phyloP scores from a whole-genome alignment of 495 filamentous ascomycete genomes.

The Astrothelium subdiscretum region DNA sequence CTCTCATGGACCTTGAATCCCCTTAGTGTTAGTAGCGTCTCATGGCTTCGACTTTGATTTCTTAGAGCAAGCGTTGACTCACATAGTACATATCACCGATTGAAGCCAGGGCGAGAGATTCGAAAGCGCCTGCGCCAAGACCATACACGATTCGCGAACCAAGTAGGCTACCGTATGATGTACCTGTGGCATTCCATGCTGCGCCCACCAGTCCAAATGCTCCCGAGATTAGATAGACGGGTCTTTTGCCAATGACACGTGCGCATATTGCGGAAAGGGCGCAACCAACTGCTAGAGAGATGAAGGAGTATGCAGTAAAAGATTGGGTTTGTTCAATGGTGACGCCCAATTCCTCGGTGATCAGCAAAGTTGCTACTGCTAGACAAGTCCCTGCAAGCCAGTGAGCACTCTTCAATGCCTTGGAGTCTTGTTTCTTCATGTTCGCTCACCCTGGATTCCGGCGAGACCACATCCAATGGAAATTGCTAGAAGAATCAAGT shows the following conservation, averaged over 20 bases:
- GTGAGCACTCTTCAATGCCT: too few species aligned
- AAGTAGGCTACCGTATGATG: conserved; percentile 13
- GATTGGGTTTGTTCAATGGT: not conserved
- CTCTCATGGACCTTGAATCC: not conserved
- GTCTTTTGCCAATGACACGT: conserved; percentile 14
- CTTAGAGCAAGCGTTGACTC: too few species aligned
- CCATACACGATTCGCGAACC: conserved; percentile 14
- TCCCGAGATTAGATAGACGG: conserved; percentile 12
- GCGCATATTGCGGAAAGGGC: not conserved
- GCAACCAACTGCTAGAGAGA: not conserved
- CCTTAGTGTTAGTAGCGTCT: too few species aligned
- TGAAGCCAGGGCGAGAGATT: conserved; percentile 9
- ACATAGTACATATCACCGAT: conserved; percentile 18
- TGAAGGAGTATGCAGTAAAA: not conserved
- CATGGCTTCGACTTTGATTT: too few species aligned
- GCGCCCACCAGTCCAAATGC: conserved; percentile 9
- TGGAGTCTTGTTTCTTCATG: too few species aligned
- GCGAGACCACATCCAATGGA: not conserved
- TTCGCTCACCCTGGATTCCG: not conserved
- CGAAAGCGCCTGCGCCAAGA: conserved; percentile 9
- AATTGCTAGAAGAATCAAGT: not conserved
- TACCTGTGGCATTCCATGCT: conserved; percentile 12
- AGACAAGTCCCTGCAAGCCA: not conserved
- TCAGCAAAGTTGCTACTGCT: not conserved
- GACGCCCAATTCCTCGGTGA: not conserved